phyloP scores from a whole-genome alignment of 225 moss, liverwort and hornwort genomes.

The Physcomitrellopsis africana region DNA sequence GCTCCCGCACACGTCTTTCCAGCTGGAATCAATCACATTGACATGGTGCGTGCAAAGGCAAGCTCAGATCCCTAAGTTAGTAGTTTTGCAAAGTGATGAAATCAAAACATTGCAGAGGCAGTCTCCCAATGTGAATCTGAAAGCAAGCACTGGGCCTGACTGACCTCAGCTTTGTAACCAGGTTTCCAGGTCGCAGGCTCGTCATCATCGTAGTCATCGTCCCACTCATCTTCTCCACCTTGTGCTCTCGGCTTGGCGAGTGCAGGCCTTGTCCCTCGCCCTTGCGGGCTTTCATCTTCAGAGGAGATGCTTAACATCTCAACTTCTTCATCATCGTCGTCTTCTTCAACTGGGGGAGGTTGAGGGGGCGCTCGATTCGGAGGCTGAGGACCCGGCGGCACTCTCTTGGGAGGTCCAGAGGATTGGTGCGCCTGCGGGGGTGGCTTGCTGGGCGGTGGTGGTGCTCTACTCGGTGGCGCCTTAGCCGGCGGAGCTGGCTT shows the following conservation, averaged over 20 bases:
- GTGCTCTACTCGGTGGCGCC: constrained; percentile 34
- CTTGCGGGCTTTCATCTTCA: constrained; percentile 65
- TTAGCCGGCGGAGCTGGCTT: constrained; percentile 40
- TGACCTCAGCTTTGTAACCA: constrained; percentile 81
- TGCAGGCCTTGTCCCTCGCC: constrained; percentile 28
- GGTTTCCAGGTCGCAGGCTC: constrained; percentile 81
- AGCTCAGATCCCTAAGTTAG: not conserved
- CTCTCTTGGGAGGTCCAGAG: constrained; percentile 48
- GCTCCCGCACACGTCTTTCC: constrained; percentile 90
- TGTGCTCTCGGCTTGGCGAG: constrained; percentile 25
- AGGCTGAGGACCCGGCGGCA: constrained; percentile 62
- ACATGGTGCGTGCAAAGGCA: not conserved
- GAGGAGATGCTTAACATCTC: constrained; percentile 94
- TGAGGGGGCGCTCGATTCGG: constrained; percentile 73
- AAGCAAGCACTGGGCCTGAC: not conserved
- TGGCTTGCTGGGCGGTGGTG: constrained; percentile 47
- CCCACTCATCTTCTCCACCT: constrained; percentile 61
- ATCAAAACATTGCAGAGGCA: not conserved
- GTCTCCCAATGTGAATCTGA: not conserved
- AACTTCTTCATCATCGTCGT: constrained; percentile 88
- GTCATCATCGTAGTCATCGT: constrained; percentile 73
- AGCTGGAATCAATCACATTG: constrained; percentile 44
- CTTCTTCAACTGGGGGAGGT: constrained; percentile 56
- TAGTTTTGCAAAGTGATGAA: too few relatives aligned
- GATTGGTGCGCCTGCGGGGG: constrained; percentile 42